These are phyloP conservation scores for Halenospora varia DNA, from an alignment of 495 filamentous ascomycete genomes.

Conservation along the genomic window DNA sequence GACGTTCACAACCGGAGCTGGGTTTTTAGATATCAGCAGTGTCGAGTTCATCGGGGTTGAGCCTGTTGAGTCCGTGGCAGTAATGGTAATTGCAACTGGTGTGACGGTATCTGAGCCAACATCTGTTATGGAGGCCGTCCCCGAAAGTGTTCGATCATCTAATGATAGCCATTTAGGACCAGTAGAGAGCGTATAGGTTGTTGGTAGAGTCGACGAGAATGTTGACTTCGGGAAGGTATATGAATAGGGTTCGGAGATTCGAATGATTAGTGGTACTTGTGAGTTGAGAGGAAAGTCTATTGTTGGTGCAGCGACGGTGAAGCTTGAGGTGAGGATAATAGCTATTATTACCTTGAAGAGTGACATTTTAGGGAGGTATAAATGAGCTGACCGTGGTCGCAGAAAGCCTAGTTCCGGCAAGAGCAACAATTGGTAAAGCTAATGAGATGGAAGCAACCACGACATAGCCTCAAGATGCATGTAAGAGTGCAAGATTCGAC, in stretches of 20 bases:
- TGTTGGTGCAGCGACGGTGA: conserved; percentile 30
- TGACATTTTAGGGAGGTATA: neutral
- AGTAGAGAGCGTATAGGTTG: conserved; percentile 53
- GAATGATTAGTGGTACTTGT: conserved; percentile 69
- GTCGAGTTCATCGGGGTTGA: conserved; percentile 49
- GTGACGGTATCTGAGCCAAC: conserved; percentile 44
- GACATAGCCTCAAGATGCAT: neutral
- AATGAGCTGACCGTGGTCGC: neutral
- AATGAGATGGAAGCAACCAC: neutral
- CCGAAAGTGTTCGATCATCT: conserved; percentile 55
- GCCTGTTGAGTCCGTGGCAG: conserved; percentile 47
- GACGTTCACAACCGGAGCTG: conserved; percentile 39
- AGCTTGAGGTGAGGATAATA: neutral
- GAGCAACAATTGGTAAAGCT: neutral
- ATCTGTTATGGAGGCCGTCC: conserved; percentile 50
- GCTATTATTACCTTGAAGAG: neutral
- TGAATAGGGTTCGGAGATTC: conserved; percentile 49
- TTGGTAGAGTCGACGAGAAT: conserved; percentile 48
- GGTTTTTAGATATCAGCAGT: conserved; percentile 48
- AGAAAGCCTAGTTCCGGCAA: neutral
- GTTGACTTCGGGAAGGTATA: conserved; percentile 63
- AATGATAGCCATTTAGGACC: conserved; percentile 64
- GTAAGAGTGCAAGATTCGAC: neutral
- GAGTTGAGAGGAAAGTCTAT: conserved; percentile 64
- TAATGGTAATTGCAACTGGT: conserved; percentile 46